These are phyloP conservation scores for Sporothrix inflata DNA, from an alignment of 2,329 filamentous ascomycete species.

Conservation along the genomic window DNA sequence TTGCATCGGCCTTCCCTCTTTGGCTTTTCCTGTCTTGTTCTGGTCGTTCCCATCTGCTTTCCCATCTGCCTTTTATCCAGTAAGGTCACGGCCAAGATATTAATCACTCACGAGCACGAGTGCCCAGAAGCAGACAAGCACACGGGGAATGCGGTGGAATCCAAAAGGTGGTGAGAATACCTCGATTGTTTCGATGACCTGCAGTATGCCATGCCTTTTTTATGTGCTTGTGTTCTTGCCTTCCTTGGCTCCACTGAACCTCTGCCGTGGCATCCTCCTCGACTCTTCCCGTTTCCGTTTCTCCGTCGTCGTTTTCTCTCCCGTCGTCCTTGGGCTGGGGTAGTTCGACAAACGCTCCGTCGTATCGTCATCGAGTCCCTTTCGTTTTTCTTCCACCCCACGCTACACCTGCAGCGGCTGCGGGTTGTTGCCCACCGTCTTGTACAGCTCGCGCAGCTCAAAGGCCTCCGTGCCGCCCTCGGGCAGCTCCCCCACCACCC, in stretches of 20 bases:
- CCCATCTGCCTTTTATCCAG: constrained; percentile 3
- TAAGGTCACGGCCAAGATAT: background rate
- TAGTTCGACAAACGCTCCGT: background rate
- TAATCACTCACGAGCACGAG: background rate
- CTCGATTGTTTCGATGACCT: background rate
- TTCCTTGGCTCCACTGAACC: background rate
- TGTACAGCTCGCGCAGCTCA: constrained; percentile 66
- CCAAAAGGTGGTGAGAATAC: background rate
- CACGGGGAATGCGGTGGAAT: background rate
- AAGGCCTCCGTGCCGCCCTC: constrained; percentile 70
- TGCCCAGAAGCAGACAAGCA: background rate
- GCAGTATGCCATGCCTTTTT: background rate
- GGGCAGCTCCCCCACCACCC: constrained; percentile 79
- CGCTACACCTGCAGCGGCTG: constrained; percentile 45
- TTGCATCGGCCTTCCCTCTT: background rate
- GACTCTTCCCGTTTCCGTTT: constrained; percentile 8
- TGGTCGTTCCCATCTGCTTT: no score
- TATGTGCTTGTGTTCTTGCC: background rate
- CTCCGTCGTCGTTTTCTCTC: background rate
- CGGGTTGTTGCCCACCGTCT: constrained; percentile 63
- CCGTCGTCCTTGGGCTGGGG: no score
- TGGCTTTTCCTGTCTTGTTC: background rate
- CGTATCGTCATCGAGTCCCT: background rate
- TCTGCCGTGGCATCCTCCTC: background rate
- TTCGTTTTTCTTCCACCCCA: background rate